These are phyloP conservation scores for Cryptococcus sp. DNA, from an alignment of 1,284 basidiomycete species.

Conservation along the genomic window DNA sequence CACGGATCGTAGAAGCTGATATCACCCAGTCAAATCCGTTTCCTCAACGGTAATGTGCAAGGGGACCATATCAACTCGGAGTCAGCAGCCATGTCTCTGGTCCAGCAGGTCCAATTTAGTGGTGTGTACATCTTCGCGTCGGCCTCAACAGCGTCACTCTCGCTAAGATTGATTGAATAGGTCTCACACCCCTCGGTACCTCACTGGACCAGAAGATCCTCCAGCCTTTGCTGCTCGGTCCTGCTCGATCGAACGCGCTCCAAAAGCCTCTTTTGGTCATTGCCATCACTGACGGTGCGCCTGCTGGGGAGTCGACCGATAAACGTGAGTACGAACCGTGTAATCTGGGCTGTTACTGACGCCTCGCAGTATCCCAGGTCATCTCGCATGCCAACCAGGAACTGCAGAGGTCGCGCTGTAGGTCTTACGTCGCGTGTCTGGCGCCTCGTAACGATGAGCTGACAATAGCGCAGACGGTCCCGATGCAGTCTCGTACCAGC, in stretches of 20 bases:
- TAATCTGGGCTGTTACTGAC: constrained; percentile 1
- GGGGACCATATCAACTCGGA: constrained; percentile 56
- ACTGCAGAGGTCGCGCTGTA: constrained; percentile 48
- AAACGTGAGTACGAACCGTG: constrained; percentile 23
- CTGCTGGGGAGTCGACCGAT: constrained; percentile 53
- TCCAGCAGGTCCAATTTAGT: constrained; percentile 54
- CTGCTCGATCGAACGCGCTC: constrained; percentile 49
- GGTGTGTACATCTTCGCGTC: constrained; percentile 28
- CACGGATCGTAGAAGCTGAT: neutral
- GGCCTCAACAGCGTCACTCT: neutral
- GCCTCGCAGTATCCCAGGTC: constrained; percentile 45
- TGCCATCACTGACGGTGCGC: constrained; percentile 53
- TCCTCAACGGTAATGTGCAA: constrained; percentile 55
- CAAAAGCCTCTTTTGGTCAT: constrained; percentile 56
- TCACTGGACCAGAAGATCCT: constrained; percentile 55
- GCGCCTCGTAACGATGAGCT: neutral
- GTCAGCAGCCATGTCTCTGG: constrained; percentile 48
- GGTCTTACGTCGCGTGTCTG: constrained; percentile 9
- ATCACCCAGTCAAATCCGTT: constrained; percentile 46
- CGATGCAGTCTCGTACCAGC: constrained; percentile 55
- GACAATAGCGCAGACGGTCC: constrained; percentile 42
- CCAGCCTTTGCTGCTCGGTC: constrained; percentile 54
- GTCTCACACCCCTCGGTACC: constrained; percentile 54
- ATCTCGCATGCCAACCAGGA: constrained; percentile 50
- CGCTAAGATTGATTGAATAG: constrained; percentile 12